Evolutionary conservation across 2,329 filamentous ascomycete species (phyloP), one percentile per base, ranked within the genome.

Genomic region (Aspergillus fischeri): DNA sequence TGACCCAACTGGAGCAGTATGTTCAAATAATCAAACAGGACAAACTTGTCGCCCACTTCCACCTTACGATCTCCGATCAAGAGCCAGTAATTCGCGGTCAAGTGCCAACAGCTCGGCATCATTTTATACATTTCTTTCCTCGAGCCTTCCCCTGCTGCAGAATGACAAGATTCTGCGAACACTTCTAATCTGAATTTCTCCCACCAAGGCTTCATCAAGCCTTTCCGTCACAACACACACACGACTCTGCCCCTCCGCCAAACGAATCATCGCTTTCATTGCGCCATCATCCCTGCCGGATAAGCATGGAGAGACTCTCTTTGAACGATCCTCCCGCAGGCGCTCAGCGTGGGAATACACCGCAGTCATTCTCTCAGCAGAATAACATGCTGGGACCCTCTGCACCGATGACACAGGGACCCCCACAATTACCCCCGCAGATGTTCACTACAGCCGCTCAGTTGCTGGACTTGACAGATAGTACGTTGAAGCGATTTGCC

Each of bases 361-460:
- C 68, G 17, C 70, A 68, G 51, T 65, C 67, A 50, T 65, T 63
- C 17, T 55, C 65, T 17, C 62, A 64, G 50, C 67, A 59, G 29
- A 62, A 62, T 29, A 63, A 71, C 61, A 61, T 61, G 47, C 64
- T 71, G 41, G 70, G 69, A 14, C 65, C 65, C 28, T 58, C 62
- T 25, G 60, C 58, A 20, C 64, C 69, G 32, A 63, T 67, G 61
- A 63, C 66, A 21, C 71, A 74, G 49, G 77, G 77, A 3, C 73
- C 76, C 17, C 78, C 78, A 24, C 78, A 81, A 64, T 69, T 81
- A 55, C 78, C 78, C 14, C 92, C 92, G 58, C 93, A 99, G 80
- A 97, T 97, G 89, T 99, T 99, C 78, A 96, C 94, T 20, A 99
- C 94, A 32, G 94, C 94, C 32, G 92, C 94, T 54, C 94, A 97